phyloP scores from a whole-genome alignment of 805 yeast species.

The Nakazawaea holstii region DNA sequence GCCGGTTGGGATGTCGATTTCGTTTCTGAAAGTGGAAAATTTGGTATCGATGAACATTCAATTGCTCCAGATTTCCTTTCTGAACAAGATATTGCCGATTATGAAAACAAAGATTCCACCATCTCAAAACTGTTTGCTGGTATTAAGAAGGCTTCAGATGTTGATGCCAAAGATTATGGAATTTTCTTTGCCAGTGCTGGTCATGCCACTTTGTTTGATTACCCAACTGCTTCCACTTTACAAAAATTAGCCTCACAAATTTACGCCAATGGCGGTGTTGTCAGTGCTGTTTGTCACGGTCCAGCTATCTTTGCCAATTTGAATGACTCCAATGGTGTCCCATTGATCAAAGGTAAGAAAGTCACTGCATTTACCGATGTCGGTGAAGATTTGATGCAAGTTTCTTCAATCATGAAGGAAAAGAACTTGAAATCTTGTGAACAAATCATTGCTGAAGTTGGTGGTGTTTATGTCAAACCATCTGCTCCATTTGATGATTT shows the following conservation, averaged over 20 bases:
- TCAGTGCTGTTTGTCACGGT: constrained; percentile 67
- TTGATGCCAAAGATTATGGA: constrained; percentile 43
- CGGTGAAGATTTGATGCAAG: constrained; percentile 38
- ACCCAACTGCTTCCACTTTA: constrained; percentile 43
- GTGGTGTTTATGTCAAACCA: constrained; percentile 43
- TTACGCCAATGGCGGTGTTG: constrained; percentile 47
- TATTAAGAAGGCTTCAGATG: constrained; percentile 42
- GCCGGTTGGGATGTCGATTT: constrained; percentile 50
- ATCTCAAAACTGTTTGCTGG: constrained; percentile 32
- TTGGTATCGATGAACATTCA: constrained; percentile 57
- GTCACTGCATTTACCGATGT: constrained; percentile 57
- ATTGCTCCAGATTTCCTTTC: constrained; percentile 30
- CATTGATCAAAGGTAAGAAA: constrained; percentile 44
- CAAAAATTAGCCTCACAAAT: constrained; percentile 40
- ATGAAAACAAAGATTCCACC: constrained; percentile 22
- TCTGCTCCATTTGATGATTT: constrained; percentile 46
- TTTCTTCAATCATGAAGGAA: constrained; percentile 22
- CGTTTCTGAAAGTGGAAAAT: constrained; percentile 54
- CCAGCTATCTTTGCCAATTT: constrained; percentile 53
- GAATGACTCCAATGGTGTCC: constrained; percentile 36
- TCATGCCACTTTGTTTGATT: constrained; percentile 57
- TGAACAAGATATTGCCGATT: constrained; percentile 40
- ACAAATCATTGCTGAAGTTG: constrained; percentile 30
- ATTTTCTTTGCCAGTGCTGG: constrained; percentile 64
- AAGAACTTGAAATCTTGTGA: constrained; percentile 30